Percentiles rank a stretch among this genome's conserved stretches.
Conservation (phyloP, 768 basidiomycete species). For the Amanita polypyramis region DNA sequence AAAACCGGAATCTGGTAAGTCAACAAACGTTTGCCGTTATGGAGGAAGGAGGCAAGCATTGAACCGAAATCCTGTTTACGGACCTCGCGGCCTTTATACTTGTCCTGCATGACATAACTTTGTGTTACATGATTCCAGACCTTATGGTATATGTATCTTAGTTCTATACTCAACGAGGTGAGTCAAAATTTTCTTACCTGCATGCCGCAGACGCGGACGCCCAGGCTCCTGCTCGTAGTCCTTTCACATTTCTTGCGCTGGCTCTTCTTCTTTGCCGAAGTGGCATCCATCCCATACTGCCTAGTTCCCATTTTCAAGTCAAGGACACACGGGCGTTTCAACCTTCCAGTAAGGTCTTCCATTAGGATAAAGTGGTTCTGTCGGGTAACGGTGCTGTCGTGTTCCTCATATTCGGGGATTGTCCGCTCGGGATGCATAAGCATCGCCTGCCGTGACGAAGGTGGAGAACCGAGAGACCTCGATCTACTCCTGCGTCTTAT, state of each 20-base stretch:
- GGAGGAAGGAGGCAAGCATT: slow-evolving; percentile 74
- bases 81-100: slow-evolving; percentile 91
- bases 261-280: slow-evolving; percentile 88
- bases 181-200: slow-evolving; percentile 54
- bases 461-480: slow-evolving; percentile 26
- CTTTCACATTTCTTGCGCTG: slow-evolving; percentile 97
- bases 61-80: slow-evolving; percentile 76
- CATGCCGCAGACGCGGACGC: slow-evolving; percentile 96
- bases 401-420: slow-evolving; percentile 24
- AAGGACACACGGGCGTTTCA: slow-evolving; percentile 90
- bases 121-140: slow-evolving; percentile 86
- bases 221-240: slow-evolving; percentile 85
- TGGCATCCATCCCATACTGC: slow-evolving; percentile 96
- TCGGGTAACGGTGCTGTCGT: slow-evolving; percentile 49
- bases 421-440: slow-evolving; percentile 15
- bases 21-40: slow-evolving; percentile 74
- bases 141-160: slow-evolving; percentile 27
- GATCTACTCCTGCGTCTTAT: slow-evolving; percentile 36
- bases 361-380: slow-evolving; percentile 98
- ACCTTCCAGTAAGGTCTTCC: slow-evolving; percentile 92
- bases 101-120: slow-evolving; percentile 88
- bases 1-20: slow-evolving; percentile 88
- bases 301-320: slow-evolving; percentile 99
- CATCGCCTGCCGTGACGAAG: slow-evolving; percentile 15
- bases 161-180: slow-evolving; percentile 7